Base-by-base conservation (phyloP, 23 red algal species). In the Porphyridium purpureum region DNA sequence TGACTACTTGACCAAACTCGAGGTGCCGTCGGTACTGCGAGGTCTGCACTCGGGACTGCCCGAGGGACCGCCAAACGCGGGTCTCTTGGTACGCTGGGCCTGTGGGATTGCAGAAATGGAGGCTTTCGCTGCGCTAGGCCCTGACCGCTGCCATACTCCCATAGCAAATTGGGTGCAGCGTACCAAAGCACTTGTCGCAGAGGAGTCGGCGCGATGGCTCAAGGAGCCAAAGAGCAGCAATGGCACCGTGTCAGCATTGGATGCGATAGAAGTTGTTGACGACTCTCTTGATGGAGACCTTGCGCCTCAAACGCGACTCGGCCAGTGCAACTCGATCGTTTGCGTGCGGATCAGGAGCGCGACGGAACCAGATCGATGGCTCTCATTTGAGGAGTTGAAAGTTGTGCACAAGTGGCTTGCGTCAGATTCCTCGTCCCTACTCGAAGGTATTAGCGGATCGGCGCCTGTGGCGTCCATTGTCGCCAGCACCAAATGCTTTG, bases 81-180 rank as follows among this genome's bases (percentile, higher is more conserved):
- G 79, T 24, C 49, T 84, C 31, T 44, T 84, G 27, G 47, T 84
- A 25, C 64, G 79, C 5, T 84, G 79, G 79, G 63, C 50, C 24
- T 84, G 79, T 64, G 79, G 68, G 21, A 55, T 84, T n/a, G 67
- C 64, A 1, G 79, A 84, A 24, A 84, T 84, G 79, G 79, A 84
- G 30, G 61, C 73, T 62, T 74, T 63, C 48, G 61, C 49, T 5
- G 0, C 57, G 0, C n/a, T n/a, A n/a, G n/a, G n/a, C n/a, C n/a
- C n/a, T n/a, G n/a, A n/a, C n/a, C n/a, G n/a, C n/a, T n/a, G n/a
- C n/a, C n/a, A n/a, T n/a, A n/a, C n/a, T n/a, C 57, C 41, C 22
- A 73, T 65, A 25, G 55, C 56, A 33, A 59, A 60, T 11, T 84
- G 60, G 62, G 54, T 73, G 7, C 33, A 40, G 2, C 33, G 48